A percentile compares a stretch with the other conserved stretches of the same genome.
Evolutionary conservation across 805 yeast genomes (phyloP).

Genomic region (Candida pseudoglaebosa): DNA sequence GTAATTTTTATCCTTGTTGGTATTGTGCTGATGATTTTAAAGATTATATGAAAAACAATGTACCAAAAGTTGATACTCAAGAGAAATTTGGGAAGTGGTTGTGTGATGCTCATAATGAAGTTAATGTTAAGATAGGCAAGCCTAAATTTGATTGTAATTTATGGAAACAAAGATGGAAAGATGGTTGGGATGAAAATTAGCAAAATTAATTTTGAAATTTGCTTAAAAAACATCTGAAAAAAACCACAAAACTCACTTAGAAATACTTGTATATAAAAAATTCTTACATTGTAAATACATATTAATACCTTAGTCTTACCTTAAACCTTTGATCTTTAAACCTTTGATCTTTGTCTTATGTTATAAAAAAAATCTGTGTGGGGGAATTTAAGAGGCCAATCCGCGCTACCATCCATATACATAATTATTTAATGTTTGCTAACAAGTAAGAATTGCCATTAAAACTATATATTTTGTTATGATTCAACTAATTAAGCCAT

Average conservation of each 20-base stretch:
- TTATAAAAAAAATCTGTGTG: no score
- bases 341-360: no score
- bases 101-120: constrained; percentile 92
- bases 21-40: constrained; percentile 86
- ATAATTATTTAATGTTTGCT: no score
- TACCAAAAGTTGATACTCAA: constrained; percentile 58
- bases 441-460: no score
- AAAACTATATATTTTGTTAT: no score
- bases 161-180: constrained; percentile 94
- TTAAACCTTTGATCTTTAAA: no score
- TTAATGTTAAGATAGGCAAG: constrained; percentile 83
- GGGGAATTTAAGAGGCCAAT: neutral
- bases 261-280: no score
- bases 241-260: no score
- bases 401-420: neutral
- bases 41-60: constrained; percentile 48
- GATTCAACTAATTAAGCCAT: neutral
- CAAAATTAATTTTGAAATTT: no score
- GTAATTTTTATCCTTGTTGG: constrained; percentile 89
- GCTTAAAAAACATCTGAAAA: no score
- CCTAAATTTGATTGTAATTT: constrained; percentile 79
- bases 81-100: constrained; percentile 88
- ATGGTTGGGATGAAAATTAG: constrained; percentile 81
- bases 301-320: no score
- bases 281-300: no score